phyloP scores from a whole-genome alignment of 1,284 basidiomycete genomes.

The Ustilago sp. region DNA sequence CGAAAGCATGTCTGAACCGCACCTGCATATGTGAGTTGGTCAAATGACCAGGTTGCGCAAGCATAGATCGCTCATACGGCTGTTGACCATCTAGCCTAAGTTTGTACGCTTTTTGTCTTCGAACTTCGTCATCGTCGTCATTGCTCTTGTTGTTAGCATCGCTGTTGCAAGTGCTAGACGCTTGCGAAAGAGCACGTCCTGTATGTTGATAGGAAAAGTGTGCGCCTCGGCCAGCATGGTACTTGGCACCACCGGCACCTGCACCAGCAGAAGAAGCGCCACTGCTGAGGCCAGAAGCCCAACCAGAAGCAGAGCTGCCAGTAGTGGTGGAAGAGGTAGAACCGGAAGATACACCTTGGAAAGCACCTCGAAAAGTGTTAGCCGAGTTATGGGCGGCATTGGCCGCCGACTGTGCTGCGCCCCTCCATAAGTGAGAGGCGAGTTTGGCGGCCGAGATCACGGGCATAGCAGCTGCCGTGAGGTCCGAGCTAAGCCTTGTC shows the following conservation, averaged over 20 bases:
- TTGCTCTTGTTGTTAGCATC: constrained; percentile 46
- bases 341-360: constrained; percentile 45
- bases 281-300: constrained; percentile 54
- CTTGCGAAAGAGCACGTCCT: constrained; percentile 56
- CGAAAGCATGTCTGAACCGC: constrained; percentile 47
- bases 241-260: constrained; percentile 62
- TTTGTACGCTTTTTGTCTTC: constrained; percentile 46
- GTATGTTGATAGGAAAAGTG: constrained; percentile 60
- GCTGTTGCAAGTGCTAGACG: constrained; percentile 34
- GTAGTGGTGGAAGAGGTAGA: constrained; percentile 26
- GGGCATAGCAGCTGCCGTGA: constrained; percentile 51
- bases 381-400: constrained; percentile 58
- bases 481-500: constrained; percentile 12
- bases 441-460: constrained; percentile 57
- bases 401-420: constrained; percentile 55
- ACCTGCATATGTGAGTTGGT: constrained; percentile 48
- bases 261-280: constrained; percentile 53
- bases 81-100: constrained; percentile 34
- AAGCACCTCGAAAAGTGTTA: constrained; percentile 51
- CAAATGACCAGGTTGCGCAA: constrained; percentile 24
- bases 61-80: constrained; percentile 16
- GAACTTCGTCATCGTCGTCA: constrained; percentile 51
- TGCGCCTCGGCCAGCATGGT: constrained; percentile 60
- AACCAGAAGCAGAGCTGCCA: constrained; percentile 49
- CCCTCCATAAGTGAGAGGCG: constrained; percentile 59